These are phyloP conservation scores for Moesziomyces parantarcticus DNA, from an alignment of 1,284 basidiomycete species.

Conservation along the genomic window DNA sequence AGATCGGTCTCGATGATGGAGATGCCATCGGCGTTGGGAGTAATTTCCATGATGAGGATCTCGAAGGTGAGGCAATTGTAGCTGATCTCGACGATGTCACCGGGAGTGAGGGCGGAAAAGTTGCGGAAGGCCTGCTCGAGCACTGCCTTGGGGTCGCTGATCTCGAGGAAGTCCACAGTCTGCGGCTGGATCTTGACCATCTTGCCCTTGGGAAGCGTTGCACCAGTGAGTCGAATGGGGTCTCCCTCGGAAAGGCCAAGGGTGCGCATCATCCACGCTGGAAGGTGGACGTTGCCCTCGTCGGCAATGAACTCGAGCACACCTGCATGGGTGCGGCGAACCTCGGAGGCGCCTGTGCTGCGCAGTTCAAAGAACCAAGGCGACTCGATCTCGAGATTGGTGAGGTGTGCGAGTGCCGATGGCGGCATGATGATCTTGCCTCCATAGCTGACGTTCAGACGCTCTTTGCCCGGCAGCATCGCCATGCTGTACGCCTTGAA, in stretches of 20 bases:
- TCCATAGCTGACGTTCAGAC: constrained; percentile 89
- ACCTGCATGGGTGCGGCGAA: constrained; percentile 82
- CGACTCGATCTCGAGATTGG: constrained; percentile 85
- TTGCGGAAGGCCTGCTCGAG: constrained; percentile 94
- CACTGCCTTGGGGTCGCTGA: constrained; percentile 90
- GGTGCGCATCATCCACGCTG: constrained; percentile 99
- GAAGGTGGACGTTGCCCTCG: constrained; percentile 93
- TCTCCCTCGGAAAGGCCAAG: constrained; percentile 92
- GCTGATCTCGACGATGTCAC: constrained; percentile 70
- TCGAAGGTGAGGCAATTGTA: constrained; percentile 86
- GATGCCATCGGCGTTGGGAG: constrained; percentile 81
- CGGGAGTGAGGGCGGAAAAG: constrained; percentile 75
- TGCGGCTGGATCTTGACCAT: constrained; percentile 97
- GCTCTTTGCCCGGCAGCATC: constrained; percentile 82
- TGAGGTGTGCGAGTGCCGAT: constrained; percentile 88
- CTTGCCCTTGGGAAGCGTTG: constrained; percentile 89
- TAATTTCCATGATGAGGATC: constrained; percentile 92
- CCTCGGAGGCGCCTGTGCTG: constrained; percentile 74
- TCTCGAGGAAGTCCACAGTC: constrained; percentile 90
- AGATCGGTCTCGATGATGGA: constrained; percentile 94
- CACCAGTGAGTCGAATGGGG: constrained; percentile 88
- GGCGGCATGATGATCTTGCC: constrained; percentile 99
- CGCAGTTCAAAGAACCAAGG: constrained; percentile 97
- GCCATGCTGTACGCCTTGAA: constrained; percentile 80
- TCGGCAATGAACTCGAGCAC: constrained; percentile 99